Evolutionary conservation across 495 filamentous ascomycete genomes (phyloP), one percentile per base, ranked within the genome.

Genomic region (Opeltia flavorubescens): DNA sequence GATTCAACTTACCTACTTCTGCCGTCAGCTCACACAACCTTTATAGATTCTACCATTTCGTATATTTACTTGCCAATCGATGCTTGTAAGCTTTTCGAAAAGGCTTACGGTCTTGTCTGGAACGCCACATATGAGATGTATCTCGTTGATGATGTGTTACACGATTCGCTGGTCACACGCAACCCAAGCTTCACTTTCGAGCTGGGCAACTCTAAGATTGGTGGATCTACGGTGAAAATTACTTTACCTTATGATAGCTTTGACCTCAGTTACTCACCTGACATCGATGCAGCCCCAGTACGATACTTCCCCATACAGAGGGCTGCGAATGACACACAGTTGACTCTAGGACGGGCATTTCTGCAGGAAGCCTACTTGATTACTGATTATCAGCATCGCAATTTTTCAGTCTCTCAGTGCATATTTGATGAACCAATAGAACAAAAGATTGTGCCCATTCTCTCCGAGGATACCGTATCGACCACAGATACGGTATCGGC

Each of bases 231-330:
- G 1, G 70, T 81, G 48, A 71, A 75, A 48, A 79, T 80, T 50
- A 73, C 67, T 0, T 46, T 81, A 24, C 75, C 76, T 6, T 70
- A 75, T 24, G 62, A 65, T 30, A 72, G 76, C 2, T 80, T 81
- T 47, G 67, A 77, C 27, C 64, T 76, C 36, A 58, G 66, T 12
- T 54, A 77, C 26, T 60, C 61, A 4, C 77, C 70, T 47, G 74
- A 75, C 4, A 70, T 68, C 47, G 54, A 64, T 50, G 57, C 55
- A 4, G 50, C 54, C 18, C 18, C 48, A n/a, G 26, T 42, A 12
- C 40, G 18, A 26, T 80, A 80, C 53, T 78, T 83, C 46, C 74
- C 77, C 21, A 59, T 80, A 27, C 60, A 67, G 39, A 58, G 68
- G 21, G 71, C 68, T 11, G 57, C 55, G 23, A 70, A 76, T 49